phyloP scores from a whole-genome alignment of 2,329 filamentous ascomycete species.

The Emergomyces pasteurianus region DNA sequence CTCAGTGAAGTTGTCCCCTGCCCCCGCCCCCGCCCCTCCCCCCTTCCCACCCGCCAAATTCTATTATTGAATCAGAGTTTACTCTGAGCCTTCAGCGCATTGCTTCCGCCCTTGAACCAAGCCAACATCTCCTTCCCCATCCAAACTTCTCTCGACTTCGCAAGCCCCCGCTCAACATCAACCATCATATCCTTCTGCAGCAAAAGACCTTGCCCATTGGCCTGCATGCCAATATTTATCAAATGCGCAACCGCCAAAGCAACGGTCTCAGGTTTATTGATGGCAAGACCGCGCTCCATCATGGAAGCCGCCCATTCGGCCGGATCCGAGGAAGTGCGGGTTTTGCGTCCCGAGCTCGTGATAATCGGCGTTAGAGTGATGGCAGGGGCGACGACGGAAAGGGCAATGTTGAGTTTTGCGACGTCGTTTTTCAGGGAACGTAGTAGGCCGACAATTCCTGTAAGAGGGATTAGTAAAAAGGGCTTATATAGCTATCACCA shows the following conservation, averaged over 20 bases:
- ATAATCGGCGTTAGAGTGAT: slow-evolving; percentile 39
- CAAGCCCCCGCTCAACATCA: slow-evolving; percentile 37
- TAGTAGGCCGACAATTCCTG: slow-evolving; percentile 38
- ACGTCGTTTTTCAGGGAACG: slow-evolving; percentile 39
- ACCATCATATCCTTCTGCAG: slow-evolving; percentile 33
- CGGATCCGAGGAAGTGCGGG: slow-evolving; percentile 21
- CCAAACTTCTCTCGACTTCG: slow-evolving; percentile 34
- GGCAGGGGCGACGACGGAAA: slow-evolving; percentile 37
- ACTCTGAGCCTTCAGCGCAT: slow-evolving; percentile 17
- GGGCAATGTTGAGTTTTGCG: slow-evolving; percentile 33
- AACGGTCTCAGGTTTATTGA: slow-evolving; percentile 36
- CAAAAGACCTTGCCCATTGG: slow-evolving; percentile 36
- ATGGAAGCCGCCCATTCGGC: slow-evolving; percentile 34
- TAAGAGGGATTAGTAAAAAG: not conserved
- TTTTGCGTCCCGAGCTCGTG: slow-evolving; percentile 16
- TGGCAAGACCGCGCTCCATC: slow-evolving; percentile 33
- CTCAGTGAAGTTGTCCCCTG: too few species aligned
- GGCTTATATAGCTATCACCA: not conserved
- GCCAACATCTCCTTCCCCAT: slow-evolving; percentile 41
- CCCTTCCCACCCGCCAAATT: too few species aligned
- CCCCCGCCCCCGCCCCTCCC: too few species aligned
- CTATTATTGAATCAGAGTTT: slow-evolving; percentile 7
- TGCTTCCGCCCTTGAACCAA: slow-evolving; percentile 35
- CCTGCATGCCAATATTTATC: slow-evolving; percentile 31
- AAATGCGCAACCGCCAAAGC: slow-evolving; percentile 35